Evolutionary conservation across 2,329 filamentous ascomycete species (phyloP), one percentile per base, ranked within the genome.

Genomic region (Aspergillus spinulosporus): DNA sequence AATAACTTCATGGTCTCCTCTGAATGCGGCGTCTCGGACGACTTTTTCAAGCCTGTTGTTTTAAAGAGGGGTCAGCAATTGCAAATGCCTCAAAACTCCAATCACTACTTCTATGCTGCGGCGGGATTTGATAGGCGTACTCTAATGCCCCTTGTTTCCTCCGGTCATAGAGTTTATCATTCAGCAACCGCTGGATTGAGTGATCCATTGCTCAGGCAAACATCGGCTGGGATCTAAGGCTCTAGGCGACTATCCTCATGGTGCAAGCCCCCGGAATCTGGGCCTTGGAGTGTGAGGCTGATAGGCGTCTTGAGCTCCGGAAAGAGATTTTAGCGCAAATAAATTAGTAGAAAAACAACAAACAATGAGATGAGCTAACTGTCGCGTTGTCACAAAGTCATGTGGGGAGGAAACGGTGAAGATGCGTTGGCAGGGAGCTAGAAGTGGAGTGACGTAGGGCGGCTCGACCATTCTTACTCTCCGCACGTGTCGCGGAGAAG

Each of bases 161-260:
- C 81, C 95, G 96, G 73, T 99, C 94, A 75, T 99, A 99, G 71
- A 97, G 88, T 84, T 97, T 99, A 78, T 99, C 94, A 73, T 95
- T 96, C 72, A 99, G 82, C 64, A 92, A 84, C 66, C 93, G 90
- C 76, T 95, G 91, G 72, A 97, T 90, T 72, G 87, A 88, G 69
- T 84, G 81, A 80, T 97, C 93, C 92, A 97, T 97, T 59, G 62
- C 67, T 70, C 64, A 64, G 47, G 55, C 45, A 47, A 52, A 47
- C 56, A 62, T 62, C 50, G 58, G 55, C 56, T 63, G 52, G 60
- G 62, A 52, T 67, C 54, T 60, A 60, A 56, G 60, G 61, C 67
- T 63, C 54, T 56, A 49, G 48, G 43, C 32, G 58, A 64, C 64
- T 59, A 59, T 59, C 62, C 53, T 68, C 67, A 68, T 72, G 59